phyloP scores from a whole-genome alignment of 352 stramenopile genomes.

The Globisporangium iwayamae region DNA sequence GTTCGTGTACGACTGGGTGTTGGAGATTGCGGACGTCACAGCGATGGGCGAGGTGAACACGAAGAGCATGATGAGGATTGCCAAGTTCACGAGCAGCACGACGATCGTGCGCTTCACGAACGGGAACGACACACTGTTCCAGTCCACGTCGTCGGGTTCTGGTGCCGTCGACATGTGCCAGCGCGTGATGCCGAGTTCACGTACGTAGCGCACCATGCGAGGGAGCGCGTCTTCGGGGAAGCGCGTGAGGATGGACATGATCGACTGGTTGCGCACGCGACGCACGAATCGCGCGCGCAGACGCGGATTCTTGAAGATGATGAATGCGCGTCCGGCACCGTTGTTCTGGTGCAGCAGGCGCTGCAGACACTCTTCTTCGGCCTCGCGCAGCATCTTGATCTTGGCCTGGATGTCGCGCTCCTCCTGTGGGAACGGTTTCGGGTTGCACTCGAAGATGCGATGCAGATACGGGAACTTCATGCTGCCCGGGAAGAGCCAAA shows the following conservation, averaged over 20 bases:
- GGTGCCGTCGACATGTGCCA: constrained; percentile 76
- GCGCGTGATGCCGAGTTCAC: constrained; percentile 68
- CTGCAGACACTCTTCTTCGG: constrained; percentile 49
- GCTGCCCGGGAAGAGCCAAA: constrained; percentile 61
- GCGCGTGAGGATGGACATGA: constrained; percentile 68
- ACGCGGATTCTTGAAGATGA: constrained; percentile 76
- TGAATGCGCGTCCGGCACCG: constrained; percentile 70
- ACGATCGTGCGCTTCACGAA: constrained; percentile 74
- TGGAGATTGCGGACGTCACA: constrained; percentile 80
- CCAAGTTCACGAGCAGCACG: constrained; percentile 71
- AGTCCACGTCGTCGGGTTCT: constrained; percentile 84
- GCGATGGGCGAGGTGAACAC: constrained; percentile 83
- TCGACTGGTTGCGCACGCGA: constrained; percentile 67
- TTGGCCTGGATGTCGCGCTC: constrained; percentile 27
- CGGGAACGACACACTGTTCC: constrained; percentile 80
- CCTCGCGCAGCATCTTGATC: constrained; percentile 57
- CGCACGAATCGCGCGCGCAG: constrained; percentile 75
- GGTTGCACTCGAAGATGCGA: constrained; percentile 42
- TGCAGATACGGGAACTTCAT: constrained; percentile 68
- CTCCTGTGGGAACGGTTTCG: constrained; percentile 42
- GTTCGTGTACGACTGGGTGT: constrained; percentile 53
- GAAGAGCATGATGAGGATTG: constrained; percentile 70
- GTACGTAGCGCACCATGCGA: constrained; percentile 66
- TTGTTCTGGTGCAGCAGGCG: constrained; percentile 65
- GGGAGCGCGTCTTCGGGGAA: constrained; percentile 63